Percentiles rank a stretch among this genome's conserved stretches.
Evolutionary conservation across 1,284 basidiomycete species (phyloP).

Genomic region (Ceratobasidium sp.): DNA sequence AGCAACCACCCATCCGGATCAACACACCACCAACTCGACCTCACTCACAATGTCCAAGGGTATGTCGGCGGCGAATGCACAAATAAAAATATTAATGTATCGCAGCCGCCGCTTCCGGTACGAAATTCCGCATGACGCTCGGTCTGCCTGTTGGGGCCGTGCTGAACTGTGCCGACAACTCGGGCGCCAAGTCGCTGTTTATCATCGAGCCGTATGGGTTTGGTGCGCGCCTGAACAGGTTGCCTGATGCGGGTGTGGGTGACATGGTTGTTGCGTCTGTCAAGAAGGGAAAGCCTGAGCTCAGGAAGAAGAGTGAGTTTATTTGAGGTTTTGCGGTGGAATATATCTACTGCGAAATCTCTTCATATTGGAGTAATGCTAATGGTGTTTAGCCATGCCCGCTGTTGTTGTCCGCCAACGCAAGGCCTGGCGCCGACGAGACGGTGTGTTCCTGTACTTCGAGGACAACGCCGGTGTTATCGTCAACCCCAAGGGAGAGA

Average conservation of each 20-base stretch:
- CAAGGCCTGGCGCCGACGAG: constrained; percentile 97
- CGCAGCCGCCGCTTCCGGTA: constrained; percentile 58
- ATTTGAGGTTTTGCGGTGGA: neutral
- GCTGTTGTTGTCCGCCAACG: constrained; percentile 97
- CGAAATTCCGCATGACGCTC: constrained; percentile 97
- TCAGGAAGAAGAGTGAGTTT: constrained; percentile 96
- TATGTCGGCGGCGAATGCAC: neutral
- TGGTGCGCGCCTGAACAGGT: constrained; percentile 95
- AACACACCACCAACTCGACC: constrained; percentile 9
- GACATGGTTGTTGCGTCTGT: constrained; percentile 99
- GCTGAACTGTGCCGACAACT: constrained; percentile 99
- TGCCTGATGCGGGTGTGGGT: constrained; percentile 97
- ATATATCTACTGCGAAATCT: neutral
- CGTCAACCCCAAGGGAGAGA: constrained; percentile 99
- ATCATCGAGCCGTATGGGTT: constrained; percentile 91
- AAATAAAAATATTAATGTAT: neutral
- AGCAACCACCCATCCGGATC: constrained; percentile 12
- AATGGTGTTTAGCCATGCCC: constrained; percentile 79
- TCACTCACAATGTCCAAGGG: constrained; percentile 36
- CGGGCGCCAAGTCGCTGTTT: constrained; percentile 95
- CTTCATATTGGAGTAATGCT: no score
- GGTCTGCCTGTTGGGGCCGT: constrained; percentile 98
- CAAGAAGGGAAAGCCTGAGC: constrained; percentile 99
- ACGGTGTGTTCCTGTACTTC: constrained; percentile 99
- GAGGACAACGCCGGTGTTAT: constrained; percentile 99